phyloP scores from a whole-genome alignment of 169 alveolate genomes.

The Plasmodium fragile region DNA sequence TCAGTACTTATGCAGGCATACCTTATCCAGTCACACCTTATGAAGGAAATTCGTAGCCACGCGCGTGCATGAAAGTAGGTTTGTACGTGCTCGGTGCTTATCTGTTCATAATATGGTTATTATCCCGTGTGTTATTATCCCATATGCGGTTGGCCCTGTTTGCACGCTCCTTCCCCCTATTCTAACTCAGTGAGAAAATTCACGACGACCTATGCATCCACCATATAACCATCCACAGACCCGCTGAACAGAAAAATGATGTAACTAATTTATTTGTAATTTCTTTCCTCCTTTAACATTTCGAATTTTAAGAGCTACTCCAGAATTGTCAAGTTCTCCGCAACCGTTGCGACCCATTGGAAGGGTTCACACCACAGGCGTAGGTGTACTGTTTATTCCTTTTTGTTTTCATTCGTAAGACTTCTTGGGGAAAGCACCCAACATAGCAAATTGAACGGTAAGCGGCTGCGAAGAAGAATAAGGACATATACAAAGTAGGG shows the following conservation, averaged over 20 bases:
- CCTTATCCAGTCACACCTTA: background rate
- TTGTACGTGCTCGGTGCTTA: background rate
- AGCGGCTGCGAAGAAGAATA: background rate
- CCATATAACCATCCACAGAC: background rate
- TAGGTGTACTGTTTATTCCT: background rate
- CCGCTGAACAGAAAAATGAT: conserved; percentile 8
- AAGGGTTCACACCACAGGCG: background rate
- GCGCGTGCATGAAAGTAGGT: background rate
- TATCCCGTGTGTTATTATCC: background rate
- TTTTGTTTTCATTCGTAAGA: background rate
- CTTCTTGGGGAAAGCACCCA: background rate
- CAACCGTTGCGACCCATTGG: background rate
- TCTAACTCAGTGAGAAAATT: background rate
- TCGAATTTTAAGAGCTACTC: background rate
- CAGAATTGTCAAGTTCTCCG: background rate
- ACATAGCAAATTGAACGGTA: background rate
- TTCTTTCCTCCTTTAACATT: background rate
- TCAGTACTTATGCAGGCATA: background rate
- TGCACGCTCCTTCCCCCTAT: background rate
- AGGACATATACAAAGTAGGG: background rate
- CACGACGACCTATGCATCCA: background rate
- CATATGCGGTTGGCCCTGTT: background rate
- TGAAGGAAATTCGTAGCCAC: background rate
- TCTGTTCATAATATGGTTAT: background rate
- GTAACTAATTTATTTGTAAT: background rate